These are phyloP conservation scores for Sechiopsis laciniata DNA, from an alignment of 306 rosid genomes.

Conservation along the genomic window DNA sequence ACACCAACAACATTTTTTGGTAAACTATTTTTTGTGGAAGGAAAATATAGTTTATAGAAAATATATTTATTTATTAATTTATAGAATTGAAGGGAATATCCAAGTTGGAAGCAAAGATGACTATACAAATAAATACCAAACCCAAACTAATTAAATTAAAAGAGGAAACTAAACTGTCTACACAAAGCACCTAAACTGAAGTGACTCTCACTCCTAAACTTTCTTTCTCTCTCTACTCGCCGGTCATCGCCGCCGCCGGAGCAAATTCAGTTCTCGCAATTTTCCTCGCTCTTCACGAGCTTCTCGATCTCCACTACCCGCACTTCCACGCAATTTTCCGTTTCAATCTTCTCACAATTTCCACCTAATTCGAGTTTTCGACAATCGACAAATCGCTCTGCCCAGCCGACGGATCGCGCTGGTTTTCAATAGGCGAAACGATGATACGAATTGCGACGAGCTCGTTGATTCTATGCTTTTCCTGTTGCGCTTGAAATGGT, in stretches of 20 bases:
- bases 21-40: too few species aligned
- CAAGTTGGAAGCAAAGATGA: constrained; percentile 5
- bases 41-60: too few species aligned
- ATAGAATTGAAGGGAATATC: constrained; percentile 1
- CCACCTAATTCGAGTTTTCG: constrained; percentile 17
- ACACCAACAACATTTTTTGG: too few species aligned
- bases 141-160: background rate
- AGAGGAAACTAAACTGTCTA: constrained; percentile 10
- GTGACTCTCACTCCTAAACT: constrained; percentile 11
- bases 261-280: background rate
- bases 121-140: background rate
- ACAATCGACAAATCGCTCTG: constrained; percentile 5
- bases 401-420: constrained; percentile 46
- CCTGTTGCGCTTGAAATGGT: constrained; percentile 31
- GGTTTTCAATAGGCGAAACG: constrained; percentile 18
- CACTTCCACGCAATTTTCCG: background rate
- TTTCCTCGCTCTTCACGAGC: constrained; percentile 19
- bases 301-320: constrained; percentile 23
- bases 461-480: background rate
- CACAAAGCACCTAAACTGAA: constrained; percentile 10
- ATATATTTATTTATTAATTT: too few species aligned
- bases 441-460: background rate
- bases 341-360: constrained; percentile 20
- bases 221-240: background rate
- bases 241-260: background rate